phyloP scores from a whole-genome alignment of 176 grass and related monocot genomes.

The Triticum monococcum region DNA sequence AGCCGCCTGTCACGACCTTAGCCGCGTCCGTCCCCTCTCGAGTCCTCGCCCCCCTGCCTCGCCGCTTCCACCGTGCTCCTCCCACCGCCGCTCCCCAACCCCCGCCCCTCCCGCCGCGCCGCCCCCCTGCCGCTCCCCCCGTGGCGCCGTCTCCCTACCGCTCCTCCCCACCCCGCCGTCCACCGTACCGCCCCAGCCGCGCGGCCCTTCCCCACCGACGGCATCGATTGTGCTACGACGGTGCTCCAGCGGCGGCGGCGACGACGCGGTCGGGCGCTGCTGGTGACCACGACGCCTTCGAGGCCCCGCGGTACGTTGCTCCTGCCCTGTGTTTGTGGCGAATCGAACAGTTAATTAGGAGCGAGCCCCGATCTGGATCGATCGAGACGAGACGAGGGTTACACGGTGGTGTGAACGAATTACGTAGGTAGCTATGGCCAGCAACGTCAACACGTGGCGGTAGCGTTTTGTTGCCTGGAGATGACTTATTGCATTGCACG shows the following conservation, averaged over 20 bases:
- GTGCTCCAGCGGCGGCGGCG: conserved; percentile 3
- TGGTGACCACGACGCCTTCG: neutral
- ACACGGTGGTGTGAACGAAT: neutral
- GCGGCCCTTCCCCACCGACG: neutral
- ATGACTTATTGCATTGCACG: neutral
- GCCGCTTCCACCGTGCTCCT: conserved; percentile 9
- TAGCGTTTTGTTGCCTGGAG: neutral
- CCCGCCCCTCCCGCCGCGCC: neutral
- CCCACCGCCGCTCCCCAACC: neutral
- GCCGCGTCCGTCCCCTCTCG: conserved; percentile 11
- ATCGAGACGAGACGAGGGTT: neutral
- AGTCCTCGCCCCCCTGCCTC: neutral
- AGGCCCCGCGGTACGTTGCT: neutral
- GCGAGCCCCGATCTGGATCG: neutral
- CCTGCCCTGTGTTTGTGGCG: neutral
- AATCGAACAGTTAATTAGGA: neutral
- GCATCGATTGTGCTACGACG: neutral
- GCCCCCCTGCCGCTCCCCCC: neutral
- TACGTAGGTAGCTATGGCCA: neutral
- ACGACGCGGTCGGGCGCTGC: neutral
- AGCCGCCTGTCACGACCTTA: conserved; percentile 14
- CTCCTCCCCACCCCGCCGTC: neutral
- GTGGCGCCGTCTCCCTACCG: neutral
- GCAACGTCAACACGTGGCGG: neutral
- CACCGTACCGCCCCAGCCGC: neutral